Base-by-base conservation (phyloP, 768 basidiomycete species). In the Kwoniella mangroviensis region DNA sequence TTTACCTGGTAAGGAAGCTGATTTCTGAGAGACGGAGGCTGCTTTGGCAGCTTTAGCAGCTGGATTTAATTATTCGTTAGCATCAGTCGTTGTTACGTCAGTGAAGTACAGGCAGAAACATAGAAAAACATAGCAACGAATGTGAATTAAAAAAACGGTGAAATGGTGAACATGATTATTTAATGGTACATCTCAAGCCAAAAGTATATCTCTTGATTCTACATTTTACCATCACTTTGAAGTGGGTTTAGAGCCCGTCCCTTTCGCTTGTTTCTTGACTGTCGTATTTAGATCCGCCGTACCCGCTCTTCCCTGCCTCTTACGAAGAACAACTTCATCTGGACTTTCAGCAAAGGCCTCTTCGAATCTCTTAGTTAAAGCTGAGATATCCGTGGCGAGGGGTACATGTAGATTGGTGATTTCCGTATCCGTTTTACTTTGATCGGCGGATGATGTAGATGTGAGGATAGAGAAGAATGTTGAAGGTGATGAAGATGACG, bases 341-440 rank as follows among this genome's bases (percentile, higher is more conserved):
- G 96, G 96, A 82, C 94, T 97, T 43, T 92, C 92, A 24, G 60
- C 62, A 42, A 80, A 80, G 9, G 75, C 94, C 89, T 78, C 94
- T 93, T 11, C 88, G 56, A 79, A 74, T 28, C 75, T 70, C 34
- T 63, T 40, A 34, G 72, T 65, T 17, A 78, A 63, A 4, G 55
- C 58, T 26, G 43, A 54, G 42, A 69, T 49, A 53, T 77, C 72
- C 19, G 41, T 54, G 22, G 75, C 73, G 28, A 62, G 53, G 4
- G 77, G 77, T 3, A 76, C 63, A 57, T 76, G 75, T 15, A 75
- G 56, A 34, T 45, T 69, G 19, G 66, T 45, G 49, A 72, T 22
- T 4, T 56, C 49, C n/a, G 52, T 54, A 9, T 57, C 49, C 6
- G 70, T 41, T 41, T 75, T 70, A 21, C 43, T 63, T 6, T 42